Evolutionary conservation across 345 rosid genomes (phyloP).

Genomic region (Turritis glabra): DNA sequence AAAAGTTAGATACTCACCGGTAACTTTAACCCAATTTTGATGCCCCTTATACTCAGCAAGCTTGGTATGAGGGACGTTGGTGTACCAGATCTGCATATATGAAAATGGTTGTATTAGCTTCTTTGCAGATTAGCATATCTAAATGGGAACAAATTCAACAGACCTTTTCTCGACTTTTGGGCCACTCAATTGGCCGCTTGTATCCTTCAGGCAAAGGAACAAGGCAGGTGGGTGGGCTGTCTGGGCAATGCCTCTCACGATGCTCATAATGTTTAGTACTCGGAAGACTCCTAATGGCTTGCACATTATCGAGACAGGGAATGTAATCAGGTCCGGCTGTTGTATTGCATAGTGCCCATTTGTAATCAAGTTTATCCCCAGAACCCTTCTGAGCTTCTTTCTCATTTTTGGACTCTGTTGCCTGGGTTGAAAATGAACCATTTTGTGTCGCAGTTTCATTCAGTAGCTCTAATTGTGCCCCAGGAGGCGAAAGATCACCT

Average conservation of each 20-base stretch:
- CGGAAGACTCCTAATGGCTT: constrained; percentile 72
- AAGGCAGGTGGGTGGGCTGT: constrained; percentile 83
- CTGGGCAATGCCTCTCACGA: constrained; percentile 98
- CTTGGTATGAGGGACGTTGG: constrained; percentile 90
- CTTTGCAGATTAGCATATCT: neutral
- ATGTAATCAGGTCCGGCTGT: constrained; percentile 91
- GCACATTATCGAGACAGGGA: constrained; percentile 93
- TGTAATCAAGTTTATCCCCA: constrained; percentile 44
- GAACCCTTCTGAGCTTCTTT: constrained; percentile 69
- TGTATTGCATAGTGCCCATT: constrained; percentile 86
- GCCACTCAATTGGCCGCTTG: constrained; percentile 79
- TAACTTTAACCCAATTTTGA: constrained; percentile 97
- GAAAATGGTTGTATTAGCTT: constrained; percentile 11
- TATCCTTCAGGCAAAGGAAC: constrained; percentile 90
- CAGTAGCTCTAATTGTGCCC: constrained; percentile 75
- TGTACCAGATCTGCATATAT: constrained; percentile 78
- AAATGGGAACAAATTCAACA: neutral
- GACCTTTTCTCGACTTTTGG: constrained; percentile 95
- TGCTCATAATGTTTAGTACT: constrained; percentile 91
- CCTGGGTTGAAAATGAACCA: constrained; percentile 90
- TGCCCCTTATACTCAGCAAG: constrained; percentile 91
- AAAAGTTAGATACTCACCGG: constrained; percentile 90
- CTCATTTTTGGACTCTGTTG: constrained; percentile 81
- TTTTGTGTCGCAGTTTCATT: constrained; percentile 71
- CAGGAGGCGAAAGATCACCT: constrained; percentile 71